Base-by-base conservation (phyloP, 2,329 filamentous ascomycete species). In the Fusarium armeniacum region DNA sequence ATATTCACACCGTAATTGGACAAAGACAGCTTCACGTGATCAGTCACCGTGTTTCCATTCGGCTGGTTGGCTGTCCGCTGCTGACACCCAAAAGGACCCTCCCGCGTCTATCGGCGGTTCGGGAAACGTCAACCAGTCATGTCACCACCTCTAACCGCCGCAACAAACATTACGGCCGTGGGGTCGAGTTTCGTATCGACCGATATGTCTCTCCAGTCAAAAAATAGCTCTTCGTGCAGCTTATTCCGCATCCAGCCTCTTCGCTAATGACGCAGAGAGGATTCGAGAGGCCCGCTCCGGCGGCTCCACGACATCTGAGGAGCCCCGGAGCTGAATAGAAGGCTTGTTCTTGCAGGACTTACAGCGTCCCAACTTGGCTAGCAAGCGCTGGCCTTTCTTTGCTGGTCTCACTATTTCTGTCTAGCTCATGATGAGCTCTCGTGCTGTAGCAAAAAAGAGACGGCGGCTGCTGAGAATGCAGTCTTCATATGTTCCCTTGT, bases 61-160 rank as follows among this genome's bases (percentile, higher is more conserved):
- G 53, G 62, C 50, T 70, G 67, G 67, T 70, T 70, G 67, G 64
- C 38, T 69, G 36, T 47, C 53, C 58, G 35, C 44, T 24, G 49
- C 60, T 70, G 64, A 55, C 68, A 56, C 68, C 59, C 45, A 47
- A 46, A 45, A 51, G 58, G 58, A 32, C 32, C 59, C 43, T 65
- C 49, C 64, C 60, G 63, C 68, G 67, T 71, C 62, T 65, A 68
- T 49, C 26, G 54, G 67, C 71, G 71, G 56, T 72, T 67, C 49
- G 33, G 30, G 6, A 41, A 62, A 60, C 68, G 44, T 40, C 60
- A 69, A 68, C 73, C 73, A 75, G 55, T 75, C 71, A 75, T 54
- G 35, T 58, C 58, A 58, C 64, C 43, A 60, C 43, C 54, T 65
- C 59, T 73, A 75, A 68, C 71, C 73, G 73, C 73, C 60, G 67